Evolutionary conservation across 306 rosid genomes (phyloP), one percentile per base, ranked within the genome.

Genomic region (Quercus bicolor): DNA sequence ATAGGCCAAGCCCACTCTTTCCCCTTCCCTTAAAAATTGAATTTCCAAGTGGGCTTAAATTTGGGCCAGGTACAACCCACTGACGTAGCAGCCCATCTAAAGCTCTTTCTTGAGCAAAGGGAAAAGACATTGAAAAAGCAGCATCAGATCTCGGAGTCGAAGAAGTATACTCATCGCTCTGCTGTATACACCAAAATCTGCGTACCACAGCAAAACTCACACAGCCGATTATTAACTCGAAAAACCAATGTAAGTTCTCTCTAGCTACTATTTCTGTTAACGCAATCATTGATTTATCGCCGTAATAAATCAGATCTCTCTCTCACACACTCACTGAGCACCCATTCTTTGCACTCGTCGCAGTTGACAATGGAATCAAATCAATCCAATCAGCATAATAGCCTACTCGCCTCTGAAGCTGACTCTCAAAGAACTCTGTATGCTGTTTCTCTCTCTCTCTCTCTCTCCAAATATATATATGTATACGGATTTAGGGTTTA

Each of bases 351-450:
- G 2, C 70, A 75, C 21, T 34, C 12, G 1, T 15, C 23, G 72
- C 81, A 79, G 86, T 51, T 78, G 70, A 54, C 6, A 21, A 65
- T 77, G 84, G 83, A 85, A 68, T 80, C 88, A 55, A 81, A 79
- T 57, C 83, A 79, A 77, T 70, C 76, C 72, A 81, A 43, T 5
- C 33, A 18, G 52, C 57, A 86, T 24, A 66, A 70, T 45, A 56
- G 60, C 56, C 59, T 45, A 13, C 73, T 79, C 64, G 73, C 75
- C 69, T 45, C 83, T 28, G 87, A 80, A 69, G 76, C 86, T 64
- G 92, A 75, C 61, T 72, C 86, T 37, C 77, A 93, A 82, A 84
- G 98, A 85, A 93, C 98, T 53, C 84, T 84, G 97, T 91, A 83
- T 23, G 87, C 29, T 1, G 11, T 73, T 72, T 81, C 5, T 70